Evolutionary conservation across 805 yeast genomes (phyloP), one percentile per base, ranked within the genome.

Genomic region (Cyberlindnera galapagoensis): DNA sequence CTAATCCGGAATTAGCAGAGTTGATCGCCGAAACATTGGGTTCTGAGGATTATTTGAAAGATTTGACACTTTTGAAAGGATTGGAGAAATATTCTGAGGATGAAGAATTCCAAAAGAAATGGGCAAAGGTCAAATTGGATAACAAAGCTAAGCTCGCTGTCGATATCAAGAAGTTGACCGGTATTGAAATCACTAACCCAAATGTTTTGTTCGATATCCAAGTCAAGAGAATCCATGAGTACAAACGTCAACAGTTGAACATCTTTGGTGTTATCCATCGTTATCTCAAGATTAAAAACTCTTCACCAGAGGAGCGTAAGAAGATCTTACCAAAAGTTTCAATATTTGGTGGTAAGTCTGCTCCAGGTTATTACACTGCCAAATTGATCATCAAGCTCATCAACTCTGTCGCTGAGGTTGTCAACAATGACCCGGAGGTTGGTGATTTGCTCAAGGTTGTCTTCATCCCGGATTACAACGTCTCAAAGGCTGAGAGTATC

Each of bases 361-460:
- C 97, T 9, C 97, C 97, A n/a, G 97, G 97, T 44, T 87, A 87
- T 59, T 87, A 84, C 63, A 84, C 87, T 76, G 97, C 97, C 38
- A 87, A 87, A 62, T 73, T 82, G 37, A 83, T 87, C 51, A 88
- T 87, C 55, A 85, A 86, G 59, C 69, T 87, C 57, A 73, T 87
- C 52, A 87, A 83, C 57, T 61, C 82, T 33, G 96, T 86, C 23
- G 79, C 83, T 20, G 77, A 74, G 6, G 90, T 85, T 30, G 76
- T 87, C 42, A 87, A 87, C 60, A 69, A 69, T 39, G 97, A 87
- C 54, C 59, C 69, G 1, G 88, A 80, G 18, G 69, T 85, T 51
- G 83, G 71, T 22, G 81, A 80, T 46, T 65, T 81, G 49, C 71
- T 87, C 51, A 85, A 87, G 62, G 95, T 86, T 35, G 86, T 82